phyloP scores from a whole-genome alignment of 1,284 basidiomycete genomes.

The Cryptococcus neoformans region DNA sequence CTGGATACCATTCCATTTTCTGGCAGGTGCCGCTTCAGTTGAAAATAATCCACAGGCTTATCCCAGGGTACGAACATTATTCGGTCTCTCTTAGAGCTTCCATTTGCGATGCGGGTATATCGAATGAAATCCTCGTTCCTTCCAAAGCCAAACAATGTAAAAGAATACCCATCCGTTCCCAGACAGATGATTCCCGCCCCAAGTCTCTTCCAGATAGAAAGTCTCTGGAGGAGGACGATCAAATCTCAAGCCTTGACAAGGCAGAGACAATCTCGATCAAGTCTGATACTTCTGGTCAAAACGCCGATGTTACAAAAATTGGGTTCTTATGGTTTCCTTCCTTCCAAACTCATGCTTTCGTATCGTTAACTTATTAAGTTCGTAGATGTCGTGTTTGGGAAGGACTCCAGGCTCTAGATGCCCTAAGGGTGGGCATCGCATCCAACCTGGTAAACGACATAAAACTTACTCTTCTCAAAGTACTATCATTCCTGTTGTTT shows the following conservation, averaged over 20 bases:
- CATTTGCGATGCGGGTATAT: no score
- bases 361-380: neutral
- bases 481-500: constrained; percentile 3
- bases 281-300: neutral
- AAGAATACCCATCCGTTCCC: no score
- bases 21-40: no score
- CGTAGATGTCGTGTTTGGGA: neutral
- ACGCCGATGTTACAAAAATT: constrained; percentile 7
- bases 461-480: neutral
- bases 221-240: neutral
- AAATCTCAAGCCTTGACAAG: neutral
- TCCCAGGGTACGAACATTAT: no score
- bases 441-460: neutral
- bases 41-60: no score
- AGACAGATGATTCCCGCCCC: no score
- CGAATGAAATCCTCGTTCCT: no score
- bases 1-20: no score
- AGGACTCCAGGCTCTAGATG: neutral
- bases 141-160: no score
- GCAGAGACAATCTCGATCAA: neutral
- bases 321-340: constrained; percentile 8
- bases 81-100: no score
- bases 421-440: neutral
- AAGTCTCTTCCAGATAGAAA: neutral
- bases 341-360: neutral